Evolutionary conservation across 768 basidiomycete species (phyloP), one percentile per base, ranked within the genome.

Genomic region (Rhodotorula babjevae): DNA sequence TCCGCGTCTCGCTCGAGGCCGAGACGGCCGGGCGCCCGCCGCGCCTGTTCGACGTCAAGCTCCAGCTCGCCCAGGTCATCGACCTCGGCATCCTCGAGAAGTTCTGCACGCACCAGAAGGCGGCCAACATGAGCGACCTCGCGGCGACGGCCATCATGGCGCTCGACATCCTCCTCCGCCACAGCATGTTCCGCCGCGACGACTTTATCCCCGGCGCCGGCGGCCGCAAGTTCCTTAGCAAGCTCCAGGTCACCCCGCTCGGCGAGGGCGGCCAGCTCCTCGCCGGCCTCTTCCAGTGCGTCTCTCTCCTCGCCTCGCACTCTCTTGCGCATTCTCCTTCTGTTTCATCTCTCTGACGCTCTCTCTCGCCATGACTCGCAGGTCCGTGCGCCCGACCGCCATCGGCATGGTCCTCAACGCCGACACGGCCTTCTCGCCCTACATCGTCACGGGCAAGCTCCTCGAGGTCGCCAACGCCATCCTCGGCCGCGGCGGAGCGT

Each of bases 391-490:
- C n/a, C 72, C 72, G 23, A 69, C 72, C 14, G 25, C 46, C 21
- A 27, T 62, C 27, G 68, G 73, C 16, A 56, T 74, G 49, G 68
- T 69, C 29, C 65, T 74, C 65, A 74, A 74, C 33, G 61, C 69
- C 65, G 73, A 74, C 59, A 63, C 73, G 19, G 73, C 73, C 33
- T 74, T 58, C 61, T 69, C 73, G 42, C 73, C 73, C 6, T 74
- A 67, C 62, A 36, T 74, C 68, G 19, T 60, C 31, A 46, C 73
- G 2, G 73, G 73, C 27, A 29, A 66, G 50, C 65, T 74, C 50
- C 31, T 55, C 15, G 19, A 49, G 23, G 68, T 74, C 58, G 67
- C 65, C 62, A 58, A 62, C 49, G 68, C 68, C 0, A 74, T 74
- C 50, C 61, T 74, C 58, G 68, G 65, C 2, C 73, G 65, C 53